phyloP scores from a whole-genome alignment of 2,329 filamentous ascomycete species.

The Xylaria sp. region DNA sequence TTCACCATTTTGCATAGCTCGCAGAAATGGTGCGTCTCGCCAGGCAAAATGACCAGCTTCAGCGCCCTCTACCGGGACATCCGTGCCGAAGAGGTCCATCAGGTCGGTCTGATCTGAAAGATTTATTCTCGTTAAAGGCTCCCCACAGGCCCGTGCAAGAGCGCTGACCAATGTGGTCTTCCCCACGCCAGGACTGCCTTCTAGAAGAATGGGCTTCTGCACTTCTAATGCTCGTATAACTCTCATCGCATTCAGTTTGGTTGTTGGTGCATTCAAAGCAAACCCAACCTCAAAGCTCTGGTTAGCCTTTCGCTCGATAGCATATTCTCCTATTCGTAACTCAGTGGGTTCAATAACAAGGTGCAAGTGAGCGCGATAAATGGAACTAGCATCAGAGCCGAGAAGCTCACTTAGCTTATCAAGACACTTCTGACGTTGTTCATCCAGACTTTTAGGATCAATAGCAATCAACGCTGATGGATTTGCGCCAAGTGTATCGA shows the following conservation, averaged over 20 bases:
- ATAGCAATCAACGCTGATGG: slow-evolving; percentile 86
- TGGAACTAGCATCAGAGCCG: slow-evolving; percentile 65
- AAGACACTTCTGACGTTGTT: slow-evolving; percentile 79
- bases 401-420: slow-evolving; percentile 76
- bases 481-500: slow-evolving; percentile 94
- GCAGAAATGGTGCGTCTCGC: slow-evolving; percentile 94
- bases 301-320: slow-evolving; percentile 63
- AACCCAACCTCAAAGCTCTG: slow-evolving; percentile 69
- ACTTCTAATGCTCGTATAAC: slow-evolving; percentile 90
- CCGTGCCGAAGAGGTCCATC: slow-evolving; percentile 96
- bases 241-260: slow-evolving; percentile 87
- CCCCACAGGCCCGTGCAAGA: slow-evolving; percentile 80
- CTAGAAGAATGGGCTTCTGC: slow-evolving; percentile 88
- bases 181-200: slow-evolving; percentile 97
- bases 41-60: slow-evolving; percentile 91
- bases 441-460: slow-evolving; percentile 73
- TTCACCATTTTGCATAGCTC: slow-evolving; percentile 95
- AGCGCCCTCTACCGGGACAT: slow-evolving; percentile 94
- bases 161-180: slow-evolving; percentile 95
- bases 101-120: slow-evolving; percentile 97
- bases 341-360: slow-evolving; percentile 63
- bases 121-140: slow-evolving; percentile 91
- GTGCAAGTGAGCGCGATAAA: slow-evolving; percentile 72
- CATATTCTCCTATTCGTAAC: slow-evolving; percentile 80
- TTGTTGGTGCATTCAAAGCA: slow-evolving; percentile 89